Evolutionary conservation across 306 rosid genomes (phyloP).

Genomic region (Prunus kanzakura): DNA sequence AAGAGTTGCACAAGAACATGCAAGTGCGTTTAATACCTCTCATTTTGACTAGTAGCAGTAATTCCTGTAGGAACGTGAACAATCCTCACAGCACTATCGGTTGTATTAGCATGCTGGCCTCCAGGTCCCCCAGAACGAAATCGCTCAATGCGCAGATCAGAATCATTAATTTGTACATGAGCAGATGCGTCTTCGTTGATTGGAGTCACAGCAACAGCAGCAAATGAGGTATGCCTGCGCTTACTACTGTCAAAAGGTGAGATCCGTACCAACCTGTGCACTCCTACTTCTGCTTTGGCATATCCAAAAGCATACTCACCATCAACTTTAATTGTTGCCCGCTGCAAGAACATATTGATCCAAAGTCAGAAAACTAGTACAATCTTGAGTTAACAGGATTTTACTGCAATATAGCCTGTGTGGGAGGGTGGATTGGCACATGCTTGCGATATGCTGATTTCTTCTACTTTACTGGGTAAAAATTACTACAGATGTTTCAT

Average conservation of each 20-base stretch:
- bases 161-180: constrained; percentile 78
- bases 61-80: constrained; percentile 88
- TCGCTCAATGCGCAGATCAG: constrained; percentile 91
- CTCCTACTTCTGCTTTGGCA: constrained; percentile 98
- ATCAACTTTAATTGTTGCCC: constrained; percentile 91
- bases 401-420: not conserved
- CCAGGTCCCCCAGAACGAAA: constrained; percentile 94
- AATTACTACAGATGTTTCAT: not conserved
- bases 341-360: constrained; percentile 47
- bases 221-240: constrained; percentile 94
- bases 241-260: constrained; percentile 92
- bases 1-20: not conserved
- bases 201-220: constrained; percentile 97
- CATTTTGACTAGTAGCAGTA: constrained; percentile 93
- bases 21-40: constrained; percentile 48
- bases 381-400: not conserved
- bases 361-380: constrained; percentile 29
- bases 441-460: not conserved
- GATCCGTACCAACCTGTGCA: constrained; percentile 89
- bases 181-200: constrained; percentile 65
- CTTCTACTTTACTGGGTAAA: not conserved
- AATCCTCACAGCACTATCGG: constrained; percentile 94
- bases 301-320: constrained; percentile 95
- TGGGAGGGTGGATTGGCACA: not conserved
- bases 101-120: constrained; percentile 91